A percentile compares a stretch with the other conserved stretches of the same genome.
phyloP scores from a whole-genome alignment of 2,329 filamentous ascomycete genomes.

The Colletotrichum lindemuthianum region DNA sequence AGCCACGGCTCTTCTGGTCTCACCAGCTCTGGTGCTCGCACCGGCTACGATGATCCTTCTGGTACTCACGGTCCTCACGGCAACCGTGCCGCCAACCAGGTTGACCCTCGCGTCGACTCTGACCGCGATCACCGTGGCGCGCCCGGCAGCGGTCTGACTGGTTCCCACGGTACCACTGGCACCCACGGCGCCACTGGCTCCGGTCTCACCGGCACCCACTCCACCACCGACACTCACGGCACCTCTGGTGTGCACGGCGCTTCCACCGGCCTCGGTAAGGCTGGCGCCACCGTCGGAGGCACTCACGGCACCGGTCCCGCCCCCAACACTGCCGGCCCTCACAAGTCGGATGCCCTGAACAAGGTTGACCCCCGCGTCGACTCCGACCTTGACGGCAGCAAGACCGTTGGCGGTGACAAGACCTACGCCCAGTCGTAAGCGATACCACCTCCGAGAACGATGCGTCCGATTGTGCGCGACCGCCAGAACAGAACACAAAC shows the following conservation, averaged over 20 bases:
- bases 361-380: conserved; percentile 67
- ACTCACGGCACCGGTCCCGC: conserved; percentile 43
- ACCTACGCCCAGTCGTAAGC: conserved; percentile 52
- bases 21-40: conserved; percentile 30
- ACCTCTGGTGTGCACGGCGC: conserved; percentile 46
- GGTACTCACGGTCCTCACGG: conserved; percentile 51
- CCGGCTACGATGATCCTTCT: conserved; percentile 39
- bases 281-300: conserved; percentile 39
- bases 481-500: conserved; percentile 29
- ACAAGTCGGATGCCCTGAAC: conserved; percentile 64
- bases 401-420: conserved; percentile 65
- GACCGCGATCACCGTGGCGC: conserved; percentile 52
- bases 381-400: conserved; percentile 63
- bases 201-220: conserved; percentile 44
- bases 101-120: conserved; percentile 64
- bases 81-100: conserved; percentile 59
- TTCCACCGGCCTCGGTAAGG: conserved; percentile 47
- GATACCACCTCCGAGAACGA: conserved; percentile 24
- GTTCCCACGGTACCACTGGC: conserved; percentile 29
- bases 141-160: conserved; percentile 37
- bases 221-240: conserved; percentile 39
- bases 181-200: conserved; percentile 45
- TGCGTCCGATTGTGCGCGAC: conserved; percentile 8
- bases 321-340: conserved; percentile 50
- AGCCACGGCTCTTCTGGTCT: conserved; percentile 28